Conservation (phyloP, 2,329 filamentous ascomycete species). For the Colletotrichum sp. region DNA sequence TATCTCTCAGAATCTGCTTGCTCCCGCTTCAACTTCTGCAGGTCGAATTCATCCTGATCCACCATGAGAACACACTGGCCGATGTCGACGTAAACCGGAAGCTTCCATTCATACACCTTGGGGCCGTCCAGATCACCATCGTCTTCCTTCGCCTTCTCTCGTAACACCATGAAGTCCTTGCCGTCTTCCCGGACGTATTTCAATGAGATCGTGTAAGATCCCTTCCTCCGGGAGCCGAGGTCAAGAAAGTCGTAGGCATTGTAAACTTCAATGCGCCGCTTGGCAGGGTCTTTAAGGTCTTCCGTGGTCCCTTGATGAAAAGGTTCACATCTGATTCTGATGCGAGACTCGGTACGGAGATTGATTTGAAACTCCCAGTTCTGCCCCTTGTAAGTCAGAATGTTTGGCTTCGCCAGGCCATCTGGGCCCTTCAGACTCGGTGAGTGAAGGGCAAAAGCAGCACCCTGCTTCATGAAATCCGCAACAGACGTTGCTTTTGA, state of each 20-base stretch:
- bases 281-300: rapidly evolving
- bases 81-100: background rate
- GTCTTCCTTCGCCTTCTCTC: background rate
- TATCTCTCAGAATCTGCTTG: background rate
- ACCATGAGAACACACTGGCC: background rate
- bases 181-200: background rate
- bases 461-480: background rate
- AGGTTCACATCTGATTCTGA: background rate
- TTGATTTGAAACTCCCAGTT: background rate
- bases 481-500: background rate
- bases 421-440: background rate
- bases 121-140: rapidly evolving
- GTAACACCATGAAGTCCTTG: rapidly evolving
- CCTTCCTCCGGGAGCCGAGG: background rate
- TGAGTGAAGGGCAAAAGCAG: background rate
- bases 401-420: background rate
- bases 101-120: background rate
- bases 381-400: background rate
- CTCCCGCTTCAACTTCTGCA: background rate
- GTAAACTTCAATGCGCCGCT: background rate
- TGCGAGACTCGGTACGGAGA: background rate
- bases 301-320: background rate
- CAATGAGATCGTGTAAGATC: background rate
- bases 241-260: background rate
- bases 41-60: background rate